Evolutionary conservation across 2,329 filamentous ascomycete species (phyloP).

Genomic region (Colletotrichum horii): DNA sequence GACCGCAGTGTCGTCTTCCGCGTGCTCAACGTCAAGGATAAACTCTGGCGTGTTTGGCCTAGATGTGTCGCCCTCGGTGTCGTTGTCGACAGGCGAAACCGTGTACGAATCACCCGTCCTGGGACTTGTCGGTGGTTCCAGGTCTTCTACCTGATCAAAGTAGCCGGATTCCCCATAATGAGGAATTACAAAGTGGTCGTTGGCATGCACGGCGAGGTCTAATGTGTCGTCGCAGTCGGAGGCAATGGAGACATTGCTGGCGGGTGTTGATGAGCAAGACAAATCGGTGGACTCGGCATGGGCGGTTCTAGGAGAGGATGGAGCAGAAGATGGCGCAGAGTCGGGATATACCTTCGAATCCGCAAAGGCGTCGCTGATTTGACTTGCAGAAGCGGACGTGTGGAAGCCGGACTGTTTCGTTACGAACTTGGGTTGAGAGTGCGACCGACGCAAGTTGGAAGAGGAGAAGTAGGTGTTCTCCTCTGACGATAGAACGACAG

Average conservation of each 20-base stretch:
- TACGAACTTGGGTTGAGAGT: conserved; percentile 64
- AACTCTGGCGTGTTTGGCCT: conserved; percentile 63
- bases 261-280: conserved; percentile 67
- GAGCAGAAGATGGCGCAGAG: conserved; percentile 56
- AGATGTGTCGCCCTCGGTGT: conserved; percentile 55
- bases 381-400: conserved; percentile 50
- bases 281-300: conserved; percentile 59
- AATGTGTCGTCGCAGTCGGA: conserved; percentile 57
- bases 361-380: conserved; percentile 52
- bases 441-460: conserved; percentile 60
- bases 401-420: conserved; percentile 47
- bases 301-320: conserved; percentile 60
- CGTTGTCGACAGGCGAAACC: conserved; percentile 59
- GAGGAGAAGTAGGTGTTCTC: conserved; percentile 62
- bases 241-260: conserved; percentile 67
- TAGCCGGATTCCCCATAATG: conserved; percentile 53
- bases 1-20: conserved; percentile 81
- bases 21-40: conserved; percentile 52
- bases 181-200: conserved; percentile 53
- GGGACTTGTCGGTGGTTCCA: conserved; percentile 57
- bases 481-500: conserved; percentile 61
- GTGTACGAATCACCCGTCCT: conserved; percentile 55
- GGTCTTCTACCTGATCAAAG: conserved; percentile 50
- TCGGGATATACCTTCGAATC: conserved; percentile 47
- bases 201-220: conserved; percentile 48